phyloP scores from a whole-genome alignment of 1,139 yeast species.

The Kurtzmaniella quercitrusa region DNA sequence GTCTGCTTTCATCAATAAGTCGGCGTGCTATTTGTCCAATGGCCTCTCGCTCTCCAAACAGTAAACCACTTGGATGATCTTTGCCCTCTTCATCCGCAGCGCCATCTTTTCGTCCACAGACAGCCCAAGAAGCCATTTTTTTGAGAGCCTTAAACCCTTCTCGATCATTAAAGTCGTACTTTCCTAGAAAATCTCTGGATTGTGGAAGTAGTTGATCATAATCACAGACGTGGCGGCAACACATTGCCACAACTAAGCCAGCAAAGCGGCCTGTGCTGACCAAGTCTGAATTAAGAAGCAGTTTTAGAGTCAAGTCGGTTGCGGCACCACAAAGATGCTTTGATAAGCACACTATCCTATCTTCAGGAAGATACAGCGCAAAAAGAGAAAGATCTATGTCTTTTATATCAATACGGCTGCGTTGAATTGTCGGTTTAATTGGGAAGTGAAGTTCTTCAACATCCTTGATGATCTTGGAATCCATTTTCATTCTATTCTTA shows the following conservation, averaged over 20 bases:
- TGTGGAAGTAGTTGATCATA: conserved; percentile 49
- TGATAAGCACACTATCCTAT: conserved; percentile 57
- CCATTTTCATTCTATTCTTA: conserved; percentile 74
- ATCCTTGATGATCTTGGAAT: conserved; percentile 61
- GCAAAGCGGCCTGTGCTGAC: conserved; percentile 20
- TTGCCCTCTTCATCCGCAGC: conserved; percentile 20
- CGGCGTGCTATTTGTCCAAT: conserved; percentile 69
- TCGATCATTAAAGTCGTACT: conserved; percentile 25
- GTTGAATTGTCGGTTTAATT: conserved; percentile 34
- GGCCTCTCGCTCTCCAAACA: conserved; percentile 44
- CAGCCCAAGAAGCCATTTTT: conserved; percentile 84
- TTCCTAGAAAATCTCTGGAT: conserved; percentile 39
- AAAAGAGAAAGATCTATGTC: conserved; percentile 57
- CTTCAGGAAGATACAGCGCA: conserved; percentile 21
- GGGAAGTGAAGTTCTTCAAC: conserved; percentile 19
- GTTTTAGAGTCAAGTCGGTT: conserved; percentile 76
- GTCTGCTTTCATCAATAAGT: conserved; percentile 56
- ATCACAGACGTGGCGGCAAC: conserved; percentile 85
- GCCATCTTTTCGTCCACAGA: conserved; percentile 55
- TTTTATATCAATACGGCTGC: conserved; percentile 74
- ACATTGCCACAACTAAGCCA: conserved; percentile 84
- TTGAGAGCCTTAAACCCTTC: conserved; percentile 52
- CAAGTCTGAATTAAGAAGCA: conserved; percentile 47
- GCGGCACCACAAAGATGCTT: conserved; percentile 94
- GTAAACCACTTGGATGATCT: conserved; percentile 38